Evolutionary conservation across 1,139 yeast species (phyloP).

Genomic region (Candida neerlandica): DNA sequence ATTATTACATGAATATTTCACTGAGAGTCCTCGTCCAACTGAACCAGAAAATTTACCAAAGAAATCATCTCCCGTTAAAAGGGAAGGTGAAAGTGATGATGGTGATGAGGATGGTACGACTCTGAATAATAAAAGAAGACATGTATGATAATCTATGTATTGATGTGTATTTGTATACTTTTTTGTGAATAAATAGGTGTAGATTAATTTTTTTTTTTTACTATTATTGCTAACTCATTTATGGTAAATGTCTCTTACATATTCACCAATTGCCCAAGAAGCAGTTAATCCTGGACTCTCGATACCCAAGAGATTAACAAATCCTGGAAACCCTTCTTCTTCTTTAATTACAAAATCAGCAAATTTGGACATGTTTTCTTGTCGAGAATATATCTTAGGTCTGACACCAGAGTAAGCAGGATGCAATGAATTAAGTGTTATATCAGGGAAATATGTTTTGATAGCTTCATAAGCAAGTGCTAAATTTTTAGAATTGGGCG

Average conservation of each 20-base stretch:
- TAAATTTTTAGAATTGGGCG: slow-evolving; percentile 50
- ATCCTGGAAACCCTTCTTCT: slow-evolving; percentile 70
- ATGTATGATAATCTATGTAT: slow-evolving; percentile 14
- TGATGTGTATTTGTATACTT: neutral
- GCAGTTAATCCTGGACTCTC: slow-evolving; percentile 92
- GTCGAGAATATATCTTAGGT: slow-evolving; percentile 64
- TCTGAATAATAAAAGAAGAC: slow-evolving; percentile 16
- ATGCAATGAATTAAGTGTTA: slow-evolving; percentile 52
- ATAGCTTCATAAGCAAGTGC: slow-evolving; percentile 62
- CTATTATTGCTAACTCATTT: too few relatives aligned
- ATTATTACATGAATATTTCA: slow-evolving; percentile 66
- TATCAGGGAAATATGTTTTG: slow-evolving; percentile 59
- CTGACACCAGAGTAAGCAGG: slow-evolving; percentile 83
- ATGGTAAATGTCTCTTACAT: slow-evolving; percentile 53
- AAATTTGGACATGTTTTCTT: slow-evolving; percentile 44
- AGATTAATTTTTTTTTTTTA: too few relatives aligned
- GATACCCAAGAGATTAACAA: slow-evolving; percentile 76
- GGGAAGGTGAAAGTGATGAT: slow-evolving; percentile 17
- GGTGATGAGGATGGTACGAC: slow-evolving; percentile 15
- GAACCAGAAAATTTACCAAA: slow-evolving; percentile 70
- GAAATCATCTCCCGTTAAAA: slow-evolving; percentile 32
- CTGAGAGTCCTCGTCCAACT: slow-evolving; percentile 77
- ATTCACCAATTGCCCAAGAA: slow-evolving; percentile 77
- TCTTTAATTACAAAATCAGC: slow-evolving; percentile 74
- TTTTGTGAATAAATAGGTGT: neutral